Evolutionary conservation across 768 basidiomycete genomes (phyloP).

Genomic region (Hysterangium stoloniferum): DNA sequence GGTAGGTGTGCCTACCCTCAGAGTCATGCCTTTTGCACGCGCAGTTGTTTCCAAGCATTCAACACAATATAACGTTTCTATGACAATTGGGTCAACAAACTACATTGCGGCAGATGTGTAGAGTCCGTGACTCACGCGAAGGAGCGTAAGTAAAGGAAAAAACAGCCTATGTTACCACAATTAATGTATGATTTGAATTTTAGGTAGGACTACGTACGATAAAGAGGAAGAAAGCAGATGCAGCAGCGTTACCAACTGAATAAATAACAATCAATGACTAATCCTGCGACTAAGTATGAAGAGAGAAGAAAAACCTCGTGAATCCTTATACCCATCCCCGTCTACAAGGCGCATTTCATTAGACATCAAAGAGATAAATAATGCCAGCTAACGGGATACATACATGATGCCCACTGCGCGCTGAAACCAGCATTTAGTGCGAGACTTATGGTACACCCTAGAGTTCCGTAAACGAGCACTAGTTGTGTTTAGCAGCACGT

Average conservation of each 20-base stretch:
- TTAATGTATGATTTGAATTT: too few species aligned
- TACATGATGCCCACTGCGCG: conserved; percentile 15
- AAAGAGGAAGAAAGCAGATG: conserved; percentile 27
- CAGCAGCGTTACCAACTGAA: conserved; percentile 18
- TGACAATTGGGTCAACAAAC: neutral
- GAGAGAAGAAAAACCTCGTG: too few species aligned
- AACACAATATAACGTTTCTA: conserved; percentile 21
- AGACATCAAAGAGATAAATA: too few species aligned
- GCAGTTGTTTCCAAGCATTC: conserved; percentile 28
- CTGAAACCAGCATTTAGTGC: conserved; percentile 19
- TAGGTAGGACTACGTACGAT: neutral
- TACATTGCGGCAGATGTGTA: too few species aligned
- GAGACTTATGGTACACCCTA: conserved; percentile 18
- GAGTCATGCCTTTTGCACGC: conserved; percentile 27
- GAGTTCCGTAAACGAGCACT: conserved; percentile 26
- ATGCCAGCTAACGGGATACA: too few species aligned
- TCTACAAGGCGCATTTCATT: too few species aligned
- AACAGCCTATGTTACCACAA: too few species aligned
- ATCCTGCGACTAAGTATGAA: too few species aligned
- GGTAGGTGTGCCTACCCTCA: conserved; percentile 21
- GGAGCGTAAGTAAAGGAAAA: conserved; percentile 1
- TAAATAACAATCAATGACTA: too few species aligned
- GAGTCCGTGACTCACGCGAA: conserved; percentile 2
- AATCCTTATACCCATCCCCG: too few species aligned
- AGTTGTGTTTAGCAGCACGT: too few species aligned